Conservation (phyloP, 805 yeast genomes). For the Maudiozyma serrabonitensis region DNA sequence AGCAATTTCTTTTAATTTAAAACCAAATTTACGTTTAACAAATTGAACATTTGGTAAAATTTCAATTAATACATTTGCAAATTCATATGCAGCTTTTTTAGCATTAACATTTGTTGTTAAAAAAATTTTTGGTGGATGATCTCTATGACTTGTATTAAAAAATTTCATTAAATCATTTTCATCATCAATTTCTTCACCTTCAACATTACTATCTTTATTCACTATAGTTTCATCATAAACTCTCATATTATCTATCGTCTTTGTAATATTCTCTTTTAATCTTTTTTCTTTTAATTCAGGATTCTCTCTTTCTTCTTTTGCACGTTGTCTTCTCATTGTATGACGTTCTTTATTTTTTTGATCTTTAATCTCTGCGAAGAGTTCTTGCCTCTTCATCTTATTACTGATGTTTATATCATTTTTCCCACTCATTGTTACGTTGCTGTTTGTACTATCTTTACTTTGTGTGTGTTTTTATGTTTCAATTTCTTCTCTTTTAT, state of each 20-base stretch:
- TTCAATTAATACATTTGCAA: slow-evolving; percentile 78
- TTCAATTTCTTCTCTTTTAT: neutral
- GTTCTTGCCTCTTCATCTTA: slow-evolving; percentile 70
- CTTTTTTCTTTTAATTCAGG: slow-evolving; percentile 79
- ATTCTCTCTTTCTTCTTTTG: slow-evolving; percentile 75
- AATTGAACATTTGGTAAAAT: slow-evolving; percentile 79
- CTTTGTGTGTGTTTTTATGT: neutral
- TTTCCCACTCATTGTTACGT: neutral
- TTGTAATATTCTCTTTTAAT: slow-evolving; percentile 65
- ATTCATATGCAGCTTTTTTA: slow-evolving; percentile 76
- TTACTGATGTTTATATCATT: slow-evolving; percentile 50
- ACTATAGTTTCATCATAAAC: slow-evolving; percentile 78
- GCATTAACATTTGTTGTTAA: slow-evolving; percentile 86
- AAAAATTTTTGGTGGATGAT: slow-evolving; percentile 76
- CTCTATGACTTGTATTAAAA: slow-evolving; percentile 44
- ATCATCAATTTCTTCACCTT: slow-evolving; percentile 5
- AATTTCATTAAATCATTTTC: slow-evolving; percentile 22
- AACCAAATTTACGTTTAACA: slow-evolving; percentile 78
- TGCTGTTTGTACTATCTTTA: too few species aligned
- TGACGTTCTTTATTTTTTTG: slow-evolving; percentile 71
- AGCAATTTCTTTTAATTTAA: slow-evolving; percentile 78
- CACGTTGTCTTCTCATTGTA: slow-evolving; percentile 65
- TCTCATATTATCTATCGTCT: slow-evolving; percentile 74
- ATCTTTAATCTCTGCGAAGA: slow-evolving; percentile 64
- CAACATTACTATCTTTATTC: slow-evolving; percentile 34